Evolutionary conservation across 108 stramenopile genomes (phyloP).

Genomic region (Cyclotella kingstonii): DNA sequence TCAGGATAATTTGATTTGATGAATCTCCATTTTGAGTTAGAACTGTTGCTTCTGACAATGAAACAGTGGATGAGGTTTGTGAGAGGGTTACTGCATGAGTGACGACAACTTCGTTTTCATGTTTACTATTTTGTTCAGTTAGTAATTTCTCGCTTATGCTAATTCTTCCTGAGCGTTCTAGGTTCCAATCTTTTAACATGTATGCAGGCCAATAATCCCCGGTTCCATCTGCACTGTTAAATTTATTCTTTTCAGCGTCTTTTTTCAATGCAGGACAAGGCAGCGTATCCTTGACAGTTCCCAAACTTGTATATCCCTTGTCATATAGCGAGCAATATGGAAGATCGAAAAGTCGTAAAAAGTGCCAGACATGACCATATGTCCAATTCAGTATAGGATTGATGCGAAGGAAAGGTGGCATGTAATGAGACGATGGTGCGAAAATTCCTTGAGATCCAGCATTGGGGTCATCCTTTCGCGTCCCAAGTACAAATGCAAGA

Average conservation of each 20-base stretch:
- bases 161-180: constrained; percentile 82
- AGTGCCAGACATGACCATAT: constrained; percentile 92
- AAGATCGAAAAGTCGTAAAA: constrained; percentile 81
- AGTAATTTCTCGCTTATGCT: constrained; percentile 29
- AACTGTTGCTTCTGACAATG: constrained; percentile 6
- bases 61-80: constrained; percentile 32
- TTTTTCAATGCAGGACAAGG: constrained; percentile 90
- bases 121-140: background rate
- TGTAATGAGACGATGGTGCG: constrained; percentile 81
- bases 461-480: constrained; percentile 93
- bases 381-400: constrained; percentile 95
- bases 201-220: constrained; percentile 84
- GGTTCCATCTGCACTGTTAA: constrained; percentile 29
- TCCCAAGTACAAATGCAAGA: constrained; percentile 94
- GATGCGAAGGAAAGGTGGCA: constrained; percentile 98
- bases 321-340: constrained; percentile 96
- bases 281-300: constrained; percentile 84
- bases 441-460: constrained; percentile 76
- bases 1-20: background rate
- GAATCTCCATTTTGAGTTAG: background rate
- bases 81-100: constrained; percentile 20
- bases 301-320: constrained; percentile 94
- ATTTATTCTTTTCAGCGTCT: no score
- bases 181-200: constrained; percentile 79
- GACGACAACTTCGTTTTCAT: background rate